Conservation (phyloP, 2,329 filamentous ascomycete genomes). For the Aspergillus floridensis region DNA sequence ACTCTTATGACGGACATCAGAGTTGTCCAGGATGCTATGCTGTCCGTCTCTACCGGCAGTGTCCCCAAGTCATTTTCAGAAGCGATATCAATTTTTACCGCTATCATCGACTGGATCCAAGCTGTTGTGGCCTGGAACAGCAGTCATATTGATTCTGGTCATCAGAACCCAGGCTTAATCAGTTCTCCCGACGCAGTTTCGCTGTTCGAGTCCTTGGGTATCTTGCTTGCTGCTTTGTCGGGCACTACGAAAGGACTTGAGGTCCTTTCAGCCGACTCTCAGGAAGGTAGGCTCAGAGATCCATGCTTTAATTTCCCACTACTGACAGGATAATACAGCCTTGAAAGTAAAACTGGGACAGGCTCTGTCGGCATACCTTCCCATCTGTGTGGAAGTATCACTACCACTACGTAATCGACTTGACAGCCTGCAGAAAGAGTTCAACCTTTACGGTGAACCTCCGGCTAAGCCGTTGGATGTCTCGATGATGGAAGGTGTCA, state of each 20-base stretch:
- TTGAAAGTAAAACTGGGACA: constrained; percentile 39
- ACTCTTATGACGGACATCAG: constrained; percentile 45
- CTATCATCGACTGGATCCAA: constrained; percentile 40
- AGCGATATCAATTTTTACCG: constrained; percentile 32
- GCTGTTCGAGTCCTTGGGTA: constrained; percentile 43
- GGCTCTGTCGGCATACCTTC: constrained; percentile 40
- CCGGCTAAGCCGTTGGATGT: constrained; percentile 44
- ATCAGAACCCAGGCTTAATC: constrained; percentile 31
- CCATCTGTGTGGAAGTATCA: constrained; percentile 41
- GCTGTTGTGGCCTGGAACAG: constrained; percentile 37
- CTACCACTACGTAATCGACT: constrained; percentile 39
- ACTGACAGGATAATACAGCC: constrained; percentile 21
- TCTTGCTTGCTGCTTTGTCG: constrained; percentile 40
- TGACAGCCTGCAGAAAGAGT: constrained; percentile 42
- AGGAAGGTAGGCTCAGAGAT: constrained; percentile 30
- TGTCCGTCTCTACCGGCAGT: constrained; percentile 36
- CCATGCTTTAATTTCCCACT: background rate
- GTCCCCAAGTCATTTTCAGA: constrained; percentile 31
- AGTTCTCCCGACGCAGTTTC: constrained; percentile 39
- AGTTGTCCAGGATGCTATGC: constrained; percentile 43
- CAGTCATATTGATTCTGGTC: constrained; percentile 23
- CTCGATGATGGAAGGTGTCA: constrained; percentile 41
- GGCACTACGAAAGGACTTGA: constrained; percentile 37
- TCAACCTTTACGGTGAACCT: constrained; percentile 42
- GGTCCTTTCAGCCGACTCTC: constrained; percentile 32